These are phyloP conservation scores for Dioscorea dumetorum DNA, from an alignment of 106 monocot species.

Conservation along the genomic window DNA sequence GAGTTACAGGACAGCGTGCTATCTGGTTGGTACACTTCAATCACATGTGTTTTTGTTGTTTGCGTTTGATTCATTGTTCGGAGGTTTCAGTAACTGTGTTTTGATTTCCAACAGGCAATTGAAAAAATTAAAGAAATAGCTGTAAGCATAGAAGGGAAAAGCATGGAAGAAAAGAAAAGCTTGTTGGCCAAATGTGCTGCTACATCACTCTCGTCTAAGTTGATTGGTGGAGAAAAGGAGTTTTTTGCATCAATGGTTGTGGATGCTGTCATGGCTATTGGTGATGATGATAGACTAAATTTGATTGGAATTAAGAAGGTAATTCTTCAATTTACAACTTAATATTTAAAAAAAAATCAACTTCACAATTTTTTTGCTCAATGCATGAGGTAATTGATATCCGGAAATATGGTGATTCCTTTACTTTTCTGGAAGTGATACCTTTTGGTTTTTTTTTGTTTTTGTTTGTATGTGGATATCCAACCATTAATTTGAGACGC, in stretches of 20 bases:
- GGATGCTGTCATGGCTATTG: slow-evolving; percentile 94
- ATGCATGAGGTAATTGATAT: too few species aligned
- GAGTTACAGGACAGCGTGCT: slow-evolving; percentile 71
- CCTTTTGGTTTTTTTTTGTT: too few species aligned
- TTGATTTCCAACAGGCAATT: slow-evolving; percentile 53
- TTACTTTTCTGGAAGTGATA: too few species aligned
- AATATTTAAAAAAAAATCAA: too few species aligned
- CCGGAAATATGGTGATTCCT: too few species aligned
- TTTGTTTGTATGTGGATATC: too few species aligned
- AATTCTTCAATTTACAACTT: not conserved
- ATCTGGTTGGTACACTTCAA: slow-evolving; percentile 39
- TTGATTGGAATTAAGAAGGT: slow-evolving; percentile 97
- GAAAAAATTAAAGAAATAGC: slow-evolving; percentile 81
- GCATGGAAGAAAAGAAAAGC: slow-evolving; percentile 89
- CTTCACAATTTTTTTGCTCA: too few species aligned
- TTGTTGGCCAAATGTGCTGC: slow-evolving; percentile 92
- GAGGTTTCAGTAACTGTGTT: not conserved
- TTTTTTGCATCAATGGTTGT: slow-evolving; percentile 98
- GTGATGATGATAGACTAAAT: slow-evolving; percentile 87
- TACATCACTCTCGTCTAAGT: slow-evolving; percentile 93
- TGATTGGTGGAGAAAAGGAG: slow-evolving; percentile 99
- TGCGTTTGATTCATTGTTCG: not conserved
- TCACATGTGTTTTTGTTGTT: not conserved
- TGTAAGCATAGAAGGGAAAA: slow-evolving; percentile 97
- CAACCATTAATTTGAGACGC: too few species aligned